These are phyloP conservation scores for Serendipita sp. DNA, from an alignment of 768 basidiomycete species.

Conservation along the genomic window DNA sequence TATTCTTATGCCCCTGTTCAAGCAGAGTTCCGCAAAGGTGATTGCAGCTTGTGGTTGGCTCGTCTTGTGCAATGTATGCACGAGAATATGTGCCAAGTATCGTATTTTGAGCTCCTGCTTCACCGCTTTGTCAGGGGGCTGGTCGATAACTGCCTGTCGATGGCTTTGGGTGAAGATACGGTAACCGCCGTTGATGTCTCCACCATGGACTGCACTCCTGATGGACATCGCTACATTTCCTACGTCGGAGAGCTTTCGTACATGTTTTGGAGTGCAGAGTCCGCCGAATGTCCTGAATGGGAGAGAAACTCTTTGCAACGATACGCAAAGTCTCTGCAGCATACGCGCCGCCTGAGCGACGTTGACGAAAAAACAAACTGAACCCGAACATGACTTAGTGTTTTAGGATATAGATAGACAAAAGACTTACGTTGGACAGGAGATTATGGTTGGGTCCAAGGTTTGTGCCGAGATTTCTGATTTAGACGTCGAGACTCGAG, in stretches of 20 bases:
- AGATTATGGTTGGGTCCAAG: too few relatives aligned
- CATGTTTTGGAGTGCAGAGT: too few relatives aligned
- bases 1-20: neutral
- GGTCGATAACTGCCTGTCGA: neutral
- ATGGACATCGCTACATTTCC: neutral
- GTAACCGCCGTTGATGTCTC: neutral
- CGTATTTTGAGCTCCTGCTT: neutral
- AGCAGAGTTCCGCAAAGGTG: neutral
- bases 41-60: neutral
- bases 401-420: neutral
- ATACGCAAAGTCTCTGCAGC: neutral
- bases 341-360: neutral
- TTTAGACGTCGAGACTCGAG: too few relatives aligned
- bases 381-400: too few relatives aligned
- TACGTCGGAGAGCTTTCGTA: neutral
- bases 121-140: neutral
- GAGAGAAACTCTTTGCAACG: neutral
- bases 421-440: too few relatives aligned
- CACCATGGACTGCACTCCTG: neutral
- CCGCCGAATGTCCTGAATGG: too few relatives aligned
- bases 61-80: neutral
- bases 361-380: neutral
- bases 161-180: neutral
- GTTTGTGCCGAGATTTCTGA: too few relatives aligned
- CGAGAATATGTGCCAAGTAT: neutral